Percentiles rank a stretch among this genome's conserved stretches.
Evolutionary conservation across 257 asterid species (phyloP).

Genomic region (Cruciata laevipes): DNA sequence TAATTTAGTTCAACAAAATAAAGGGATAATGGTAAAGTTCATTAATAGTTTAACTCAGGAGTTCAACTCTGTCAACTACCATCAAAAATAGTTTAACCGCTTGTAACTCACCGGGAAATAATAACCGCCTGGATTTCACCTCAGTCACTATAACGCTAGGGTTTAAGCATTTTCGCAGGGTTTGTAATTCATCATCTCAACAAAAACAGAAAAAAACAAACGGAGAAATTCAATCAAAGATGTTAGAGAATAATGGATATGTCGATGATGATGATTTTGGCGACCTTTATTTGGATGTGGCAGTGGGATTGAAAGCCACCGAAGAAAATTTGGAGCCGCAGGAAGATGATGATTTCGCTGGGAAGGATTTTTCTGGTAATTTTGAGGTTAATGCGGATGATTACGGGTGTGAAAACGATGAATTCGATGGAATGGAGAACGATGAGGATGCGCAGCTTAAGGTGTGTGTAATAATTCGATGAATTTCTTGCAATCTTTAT

Average conservation of each 20-base stretch:
- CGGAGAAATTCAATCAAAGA: conserved; percentile 7
- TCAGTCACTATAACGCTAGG: conserved; percentile 15
- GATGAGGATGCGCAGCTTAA: conserved; percentile 11
- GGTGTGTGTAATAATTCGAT: conserved; percentile 10
- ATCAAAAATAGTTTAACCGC: not conserved
- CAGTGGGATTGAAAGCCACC: conserved; percentile 43
- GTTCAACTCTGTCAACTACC: not conserved
- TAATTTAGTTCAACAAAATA: too few relatives aligned
- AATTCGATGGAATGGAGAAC: conserved; percentile 2
- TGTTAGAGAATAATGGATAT: conserved; percentile 26
- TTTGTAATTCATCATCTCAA: not conserved
- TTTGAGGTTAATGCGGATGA: conserved; percentile 8
- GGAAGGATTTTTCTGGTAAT: not conserved
- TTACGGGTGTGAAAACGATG: not conserved
- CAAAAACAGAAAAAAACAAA: not conserved
- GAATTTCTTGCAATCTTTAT: not conserved
- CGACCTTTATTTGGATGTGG: conserved; percentile 60
- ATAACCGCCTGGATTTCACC: not conserved
- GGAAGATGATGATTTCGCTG: conserved; percentile 17
- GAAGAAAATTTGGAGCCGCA: conserved; percentile 12
- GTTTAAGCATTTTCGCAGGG: conserved; percentile 20
- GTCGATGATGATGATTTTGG: conserved; percentile 46
- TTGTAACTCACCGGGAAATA: not conserved
- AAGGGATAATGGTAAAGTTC: too few relatives aligned
- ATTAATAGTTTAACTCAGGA: too few relatives aligned